Conservation (phyloP, 352 stramenopile genomes). For the Phytophthora sansomeana region DNA sequence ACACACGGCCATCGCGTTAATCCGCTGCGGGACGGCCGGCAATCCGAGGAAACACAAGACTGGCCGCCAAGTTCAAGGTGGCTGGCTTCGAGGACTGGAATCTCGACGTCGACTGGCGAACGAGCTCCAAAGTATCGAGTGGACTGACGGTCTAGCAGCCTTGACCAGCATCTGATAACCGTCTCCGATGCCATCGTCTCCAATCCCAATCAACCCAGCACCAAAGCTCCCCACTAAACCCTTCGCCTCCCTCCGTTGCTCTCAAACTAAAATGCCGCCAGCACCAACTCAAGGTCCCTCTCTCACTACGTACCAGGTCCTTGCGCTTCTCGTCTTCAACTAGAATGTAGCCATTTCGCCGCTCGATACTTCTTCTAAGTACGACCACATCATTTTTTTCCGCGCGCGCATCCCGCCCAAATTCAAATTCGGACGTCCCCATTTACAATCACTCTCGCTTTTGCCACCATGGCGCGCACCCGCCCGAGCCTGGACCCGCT, state of each 20-base stretch:
- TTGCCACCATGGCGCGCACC: conserved; percentile 14
- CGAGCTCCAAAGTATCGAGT: too few species aligned
- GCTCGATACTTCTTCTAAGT: neutral
- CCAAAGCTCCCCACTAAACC: too few species aligned
- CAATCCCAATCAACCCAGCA: too few species aligned
- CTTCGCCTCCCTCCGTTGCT: too few species aligned
- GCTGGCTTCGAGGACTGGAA: neutral
- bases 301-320: too few species aligned
- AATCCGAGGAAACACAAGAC: neutral
- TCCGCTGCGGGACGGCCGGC: neutral
- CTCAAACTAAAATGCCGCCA: too few species aligned
- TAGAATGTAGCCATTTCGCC: neutral
- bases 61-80: neutral
- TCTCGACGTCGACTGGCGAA: neutral
- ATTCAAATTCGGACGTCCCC: neutral
- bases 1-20: neutral
- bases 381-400: neutral
- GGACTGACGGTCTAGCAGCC: too few species aligned
- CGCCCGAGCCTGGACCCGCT: conserved; percentile 48
- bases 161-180: too few species aligned
- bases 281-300: too few species aligned
- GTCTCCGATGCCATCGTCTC: neutral
- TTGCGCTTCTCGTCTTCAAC: too few species aligned
- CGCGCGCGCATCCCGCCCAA: neutral
- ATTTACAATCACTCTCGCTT: neutral